A percentile compares a stretch with the other conserved stretches of the same genome.
phyloP scores from a whole-genome alignment of 306 rosid genomes.

The Rosa lucieae region DNA sequence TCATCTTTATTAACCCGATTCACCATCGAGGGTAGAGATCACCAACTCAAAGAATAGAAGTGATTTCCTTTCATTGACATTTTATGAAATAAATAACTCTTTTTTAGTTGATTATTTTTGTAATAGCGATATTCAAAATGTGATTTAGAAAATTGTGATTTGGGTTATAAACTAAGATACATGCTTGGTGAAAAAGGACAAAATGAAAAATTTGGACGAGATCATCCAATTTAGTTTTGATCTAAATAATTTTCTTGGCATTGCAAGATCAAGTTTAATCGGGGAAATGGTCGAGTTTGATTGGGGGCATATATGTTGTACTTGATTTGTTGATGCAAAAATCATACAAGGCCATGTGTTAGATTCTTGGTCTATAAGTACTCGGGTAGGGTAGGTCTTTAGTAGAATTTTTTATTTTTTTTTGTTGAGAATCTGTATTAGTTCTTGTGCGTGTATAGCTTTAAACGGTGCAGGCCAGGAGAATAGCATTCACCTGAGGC shows the following conservation, averaged over 20 bases:
- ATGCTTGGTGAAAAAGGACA: neutral
- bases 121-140: neutral
- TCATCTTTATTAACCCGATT: too few species aligned
- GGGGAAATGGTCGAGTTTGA: neutral
- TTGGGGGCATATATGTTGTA: slow-evolving; percentile 49
- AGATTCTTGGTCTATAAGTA: slow-evolving; percentile 57
- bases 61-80: too few species aligned
- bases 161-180: neutral
- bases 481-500: slow-evolving; percentile 64
- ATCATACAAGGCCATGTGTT: slow-evolving; percentile 70
- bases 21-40: too few species aligned
- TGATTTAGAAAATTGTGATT: neutral
- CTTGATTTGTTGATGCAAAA: slow-evolving; percentile 49
- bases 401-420: neutral
- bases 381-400: slow-evolving; percentile 39
- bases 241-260: neutral
- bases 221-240: neutral
- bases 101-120: neutral
- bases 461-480: slow-evolving; percentile 29
- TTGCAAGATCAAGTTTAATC: neutral
- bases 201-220: neutral
- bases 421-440: slow-evolving; percentile 2
- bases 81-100: neutral
- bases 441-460: slow-evolving; percentile 38
- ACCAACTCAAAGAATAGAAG: too few species aligned